Evolutionary conservation across 164 flowering plant genomes (phyloP).

Genomic region (Taxillus chinensis): DNA sequence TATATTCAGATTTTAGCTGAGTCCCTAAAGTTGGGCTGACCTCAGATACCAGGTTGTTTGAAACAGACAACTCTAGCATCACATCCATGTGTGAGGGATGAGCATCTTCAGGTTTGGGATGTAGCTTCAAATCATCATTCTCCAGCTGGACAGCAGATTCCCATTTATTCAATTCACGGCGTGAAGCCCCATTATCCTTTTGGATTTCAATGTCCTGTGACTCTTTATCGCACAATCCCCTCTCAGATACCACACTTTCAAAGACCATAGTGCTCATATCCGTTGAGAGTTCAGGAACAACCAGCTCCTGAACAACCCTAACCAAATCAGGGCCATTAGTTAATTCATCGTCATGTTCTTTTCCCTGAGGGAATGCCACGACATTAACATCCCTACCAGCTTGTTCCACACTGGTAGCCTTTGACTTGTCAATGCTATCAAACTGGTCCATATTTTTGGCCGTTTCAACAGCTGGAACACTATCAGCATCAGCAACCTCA

Average conservation of each 20-base stretch:
- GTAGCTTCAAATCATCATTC: conserved; percentile 11
- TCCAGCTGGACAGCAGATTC: not conserved
- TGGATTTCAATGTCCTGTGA: conserved; percentile 16
- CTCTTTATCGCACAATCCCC: conserved; percentile 17
- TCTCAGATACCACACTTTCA: conserved; percentile 23
- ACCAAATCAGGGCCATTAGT: conserved; percentile 8
- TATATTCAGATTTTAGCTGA: conserved; percentile 81
- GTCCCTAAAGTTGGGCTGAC: conserved; percentile 75
- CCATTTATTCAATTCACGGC: conserved; percentile 11
- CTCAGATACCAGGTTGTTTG: conserved; percentile 81
- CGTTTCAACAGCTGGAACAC: too few relatives aligned
- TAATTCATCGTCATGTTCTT: conserved; percentile 16
- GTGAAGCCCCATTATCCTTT: conserved; percentile 23
- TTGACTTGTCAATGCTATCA: conserved; percentile 1
- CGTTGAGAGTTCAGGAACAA: conserved; percentile 15
- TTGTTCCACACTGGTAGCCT: conserved; percentile 14
- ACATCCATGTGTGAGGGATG: conserved; percentile 18
- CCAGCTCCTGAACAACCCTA: conserved; percentile 11
- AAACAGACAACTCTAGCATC: conserved; percentile 24
- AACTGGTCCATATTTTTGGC: too few relatives aligned
- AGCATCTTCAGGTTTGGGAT: conserved; percentile 13
- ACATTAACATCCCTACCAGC: conserved; percentile 19
- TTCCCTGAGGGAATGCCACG: conserved; percentile 9
- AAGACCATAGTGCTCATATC: conserved; percentile 6
- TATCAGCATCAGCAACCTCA: too few relatives aligned